Conservation (phyloP, 2,329 filamentous ascomycete species). For the Xylariaceae sp. region DNA sequence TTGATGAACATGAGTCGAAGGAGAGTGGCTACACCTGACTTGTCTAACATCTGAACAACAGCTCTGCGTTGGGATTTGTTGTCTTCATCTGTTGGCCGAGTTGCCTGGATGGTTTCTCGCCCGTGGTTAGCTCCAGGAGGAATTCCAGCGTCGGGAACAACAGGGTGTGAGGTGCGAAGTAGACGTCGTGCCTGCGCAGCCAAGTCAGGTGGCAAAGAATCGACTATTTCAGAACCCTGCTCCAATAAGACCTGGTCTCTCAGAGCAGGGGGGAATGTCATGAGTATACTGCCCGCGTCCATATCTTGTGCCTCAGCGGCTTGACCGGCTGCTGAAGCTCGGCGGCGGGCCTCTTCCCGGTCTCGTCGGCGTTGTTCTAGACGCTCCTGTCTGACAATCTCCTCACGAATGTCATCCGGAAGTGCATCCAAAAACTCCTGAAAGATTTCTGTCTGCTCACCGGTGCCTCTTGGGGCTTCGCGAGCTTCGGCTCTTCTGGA, state of each 20-base stretch:
- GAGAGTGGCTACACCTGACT: conserved; percentile 89
- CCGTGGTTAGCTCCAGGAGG: conserved; percentile 30
- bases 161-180: conserved; percentile 36
- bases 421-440: conserved; percentile 91
- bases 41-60: conserved; percentile 95
- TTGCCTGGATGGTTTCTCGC: conserved; percentile 24
- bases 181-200: conserved; percentile 79
- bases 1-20: conserved; percentile 96
- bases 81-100: conserved; percentile 33
- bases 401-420: conserved; percentile 81
- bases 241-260: conserved; percentile 85
- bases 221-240: conserved; percentile 82
- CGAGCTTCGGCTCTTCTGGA: conserved; percentile 74
- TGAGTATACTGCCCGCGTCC: conserved; percentile 86
- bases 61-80: conserved; percentile 70
- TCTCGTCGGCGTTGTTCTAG: conserved; percentile 83
- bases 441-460: conserved; percentile 78
- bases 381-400: conserved; percentile 86
- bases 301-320: conserved; percentile 58
- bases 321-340: conserved; percentile 53
- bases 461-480: conserved; percentile 59
- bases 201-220: conserved; percentile 77
- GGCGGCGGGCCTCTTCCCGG: conserved; percentile 72
- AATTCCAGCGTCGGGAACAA: conserved; percentile 38
- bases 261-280: conserved; percentile 79